Conservation (phyloP, 257 asterid species). For the Nicotiana tomentosiformis region DNA sequence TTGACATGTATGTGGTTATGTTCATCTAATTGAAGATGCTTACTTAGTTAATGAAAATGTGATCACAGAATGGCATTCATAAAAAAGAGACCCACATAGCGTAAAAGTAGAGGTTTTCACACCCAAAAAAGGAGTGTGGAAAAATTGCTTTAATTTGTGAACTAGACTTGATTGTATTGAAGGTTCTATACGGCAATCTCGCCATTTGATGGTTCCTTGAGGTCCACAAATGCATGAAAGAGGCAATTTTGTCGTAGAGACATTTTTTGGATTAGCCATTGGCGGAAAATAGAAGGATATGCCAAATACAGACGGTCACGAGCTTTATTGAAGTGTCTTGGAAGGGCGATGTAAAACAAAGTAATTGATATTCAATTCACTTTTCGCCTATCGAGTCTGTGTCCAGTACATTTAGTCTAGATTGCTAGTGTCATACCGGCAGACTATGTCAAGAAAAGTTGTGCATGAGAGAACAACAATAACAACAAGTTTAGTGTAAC, state of each 20-base stretch:
- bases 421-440: not conserved
- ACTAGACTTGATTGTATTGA: constrained; percentile 3
- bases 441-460: not conserved
- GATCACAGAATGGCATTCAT: not conserved
- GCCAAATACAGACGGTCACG: no score
- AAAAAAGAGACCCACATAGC: not conserved
- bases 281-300: not conserved
- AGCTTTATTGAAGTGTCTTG: not conserved
- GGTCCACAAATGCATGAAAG: not conserved
- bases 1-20: not conserved
- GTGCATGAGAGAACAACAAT: no score
- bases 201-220: not conserved
- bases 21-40: not conserved
- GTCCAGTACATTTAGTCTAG: not conserved
- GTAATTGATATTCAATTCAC: no score
- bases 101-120: not conserved
- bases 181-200: not conserved
- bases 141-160: not conserved
- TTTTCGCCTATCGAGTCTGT: no score
- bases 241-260: not conserved
- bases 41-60: not conserved
- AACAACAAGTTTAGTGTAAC: no score
- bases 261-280: no score
- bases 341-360: no score
- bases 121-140: not conserved